Percentiles rank a stretch among this genome's conserved stretches.
Evolutionary conservation across 139 green algal species (phyloP).

Genomic region (Nannochloris sp.): DNA sequence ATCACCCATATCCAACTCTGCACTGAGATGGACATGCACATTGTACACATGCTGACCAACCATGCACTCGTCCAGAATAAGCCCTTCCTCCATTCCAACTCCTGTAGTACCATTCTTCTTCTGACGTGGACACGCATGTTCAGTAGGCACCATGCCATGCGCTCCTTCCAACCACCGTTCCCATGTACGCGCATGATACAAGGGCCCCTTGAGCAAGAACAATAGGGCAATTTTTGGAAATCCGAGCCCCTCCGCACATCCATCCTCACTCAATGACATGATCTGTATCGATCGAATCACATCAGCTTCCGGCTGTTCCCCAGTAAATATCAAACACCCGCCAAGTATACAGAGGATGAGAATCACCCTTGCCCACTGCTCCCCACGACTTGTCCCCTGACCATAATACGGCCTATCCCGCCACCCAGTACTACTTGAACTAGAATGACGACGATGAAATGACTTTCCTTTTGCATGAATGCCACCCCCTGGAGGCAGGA

Average conservation of each 20-base stretch:
- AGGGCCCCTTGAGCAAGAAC: slow-evolving; percentile 8
- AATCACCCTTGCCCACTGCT: too few species aligned
- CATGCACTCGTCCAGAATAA: background rate
- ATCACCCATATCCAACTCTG: background rate
- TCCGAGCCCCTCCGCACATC: background rate
- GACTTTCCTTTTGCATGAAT: too few species aligned
- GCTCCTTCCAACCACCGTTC: slow-evolving; percentile 6
- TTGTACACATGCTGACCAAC: slow-evolving; percentile 32
- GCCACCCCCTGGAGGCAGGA: too few species aligned
- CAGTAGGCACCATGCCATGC: background rate
- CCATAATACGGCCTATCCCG: too few species aligned
- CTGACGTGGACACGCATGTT: background rate
- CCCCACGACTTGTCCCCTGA: too few species aligned
- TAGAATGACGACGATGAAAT: too few species aligned
- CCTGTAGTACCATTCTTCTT: slow-evolving; percentile 10
- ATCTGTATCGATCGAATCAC: background rate
- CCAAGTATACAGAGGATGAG: background rate
- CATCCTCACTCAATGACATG: background rate
- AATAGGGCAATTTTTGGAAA: slow-evolving; percentile 11
- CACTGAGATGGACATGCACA: slow-evolving; percentile 28
- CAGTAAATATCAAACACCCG: background rate
- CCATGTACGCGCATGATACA: slow-evolving; percentile 11
- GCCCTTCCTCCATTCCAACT: background rate
- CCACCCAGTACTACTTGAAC: too few species aligned
- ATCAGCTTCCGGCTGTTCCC: background rate